Conservation (phyloP, 2,329 filamentous ascomycete species). For the Aspergillus costaricaensis region DNA sequence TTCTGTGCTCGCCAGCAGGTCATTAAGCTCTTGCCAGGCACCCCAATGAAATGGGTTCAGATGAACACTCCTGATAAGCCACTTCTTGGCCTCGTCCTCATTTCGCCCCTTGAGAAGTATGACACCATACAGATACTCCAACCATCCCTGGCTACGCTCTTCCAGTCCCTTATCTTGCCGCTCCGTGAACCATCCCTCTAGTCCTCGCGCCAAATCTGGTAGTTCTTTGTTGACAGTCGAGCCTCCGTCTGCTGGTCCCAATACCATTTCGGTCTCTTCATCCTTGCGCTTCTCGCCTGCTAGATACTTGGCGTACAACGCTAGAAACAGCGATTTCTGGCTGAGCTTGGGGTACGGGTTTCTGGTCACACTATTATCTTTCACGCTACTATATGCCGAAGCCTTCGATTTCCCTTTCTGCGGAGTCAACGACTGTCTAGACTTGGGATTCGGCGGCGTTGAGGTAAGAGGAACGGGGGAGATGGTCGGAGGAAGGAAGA, state of each 20-base stretch:
- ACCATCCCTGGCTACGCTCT: slow-evolving; percentile 78
- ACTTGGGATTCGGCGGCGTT: slow-evolving; percentile 39
- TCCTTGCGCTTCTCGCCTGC: slow-evolving; percentile 95
- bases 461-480: slow-evolving; percentile 63
- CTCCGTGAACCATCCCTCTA: slow-evolving; percentile 79
- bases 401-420: slow-evolving; percentile 65
- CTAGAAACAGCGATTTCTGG: slow-evolving; percentile 88
- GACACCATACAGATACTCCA: slow-evolving; percentile 82
- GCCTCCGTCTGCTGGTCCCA: slow-evolving; percentile 88
- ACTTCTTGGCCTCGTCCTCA: slow-evolving; percentile 78
- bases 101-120: slow-evolving; percentile 89
- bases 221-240: slow-evolving; percentile 84
- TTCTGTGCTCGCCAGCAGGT: slow-evolving; percentile 74
- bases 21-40: slow-evolving; percentile 89
- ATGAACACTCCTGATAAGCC: slow-evolving; percentile 85
- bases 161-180: slow-evolving; percentile 62
- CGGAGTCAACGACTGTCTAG: slow-evolving; percentile 43
- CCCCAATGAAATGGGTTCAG: slow-evolving; percentile 96
- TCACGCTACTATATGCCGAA: slow-evolving; percentile 38
- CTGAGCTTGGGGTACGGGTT: slow-evolving; percentile 62
- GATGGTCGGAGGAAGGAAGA: slow-evolving; percentile 80
- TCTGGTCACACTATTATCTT: slow-evolving; percentile 32
- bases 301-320: slow-evolving; percentile 88
- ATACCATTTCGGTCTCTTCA: slow-evolving; percentile 95
- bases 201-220: slow-evolving; percentile 68